A percentile compares a stretch with the other conserved stretches of the same genome.
These are phyloP conservation scores for Taphrina sp. DNA, from an alignment of 1,139 yeast genomes.

Conservation along the genomic window DNA sequence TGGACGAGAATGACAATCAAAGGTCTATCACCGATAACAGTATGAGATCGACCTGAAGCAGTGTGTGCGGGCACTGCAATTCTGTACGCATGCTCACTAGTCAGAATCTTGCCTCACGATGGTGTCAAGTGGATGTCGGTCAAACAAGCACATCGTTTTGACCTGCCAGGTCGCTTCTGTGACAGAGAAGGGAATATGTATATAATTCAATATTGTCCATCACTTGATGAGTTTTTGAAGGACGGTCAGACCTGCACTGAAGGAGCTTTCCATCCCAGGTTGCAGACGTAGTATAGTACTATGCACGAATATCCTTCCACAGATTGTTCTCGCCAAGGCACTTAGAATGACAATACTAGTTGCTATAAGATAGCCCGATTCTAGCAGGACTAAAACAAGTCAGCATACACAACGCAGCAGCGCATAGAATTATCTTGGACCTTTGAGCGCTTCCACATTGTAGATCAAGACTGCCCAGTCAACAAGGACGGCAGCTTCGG, in stretches of 20 bases:
- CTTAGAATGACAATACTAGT: conserved; percentile 39
- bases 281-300: conserved; percentile 3
- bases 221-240: too few species aligned
- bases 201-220: too few species aligned
- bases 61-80: too few species aligned
- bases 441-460: conserved; percentile 59
- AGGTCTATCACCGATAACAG: too few species aligned
- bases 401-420: background rate
- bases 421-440: conserved; percentile 6
- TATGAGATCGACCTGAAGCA: too few species aligned
- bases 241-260: background rate
- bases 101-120: too few species aligned
- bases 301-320: background rate
- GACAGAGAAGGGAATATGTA: too few species aligned
- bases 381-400: conserved; percentile 19
- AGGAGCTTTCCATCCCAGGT: conserved; percentile 8
- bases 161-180: too few species aligned
- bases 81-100: too few species aligned
- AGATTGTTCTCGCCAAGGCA: conserved; percentile 8
- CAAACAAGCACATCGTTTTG: too few species aligned
- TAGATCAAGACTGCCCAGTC: conserved; percentile 62
- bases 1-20: too few species aligned
- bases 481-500: conserved; percentile 61
- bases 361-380: conserved; percentile 35
- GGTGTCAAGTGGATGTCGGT: too few species aligned